These are phyloP conservation scores for Epichloe aotearoae DNA, from an alignment of 2,329 filamentous ascomycete species.

Conservation along the genomic window DNA sequence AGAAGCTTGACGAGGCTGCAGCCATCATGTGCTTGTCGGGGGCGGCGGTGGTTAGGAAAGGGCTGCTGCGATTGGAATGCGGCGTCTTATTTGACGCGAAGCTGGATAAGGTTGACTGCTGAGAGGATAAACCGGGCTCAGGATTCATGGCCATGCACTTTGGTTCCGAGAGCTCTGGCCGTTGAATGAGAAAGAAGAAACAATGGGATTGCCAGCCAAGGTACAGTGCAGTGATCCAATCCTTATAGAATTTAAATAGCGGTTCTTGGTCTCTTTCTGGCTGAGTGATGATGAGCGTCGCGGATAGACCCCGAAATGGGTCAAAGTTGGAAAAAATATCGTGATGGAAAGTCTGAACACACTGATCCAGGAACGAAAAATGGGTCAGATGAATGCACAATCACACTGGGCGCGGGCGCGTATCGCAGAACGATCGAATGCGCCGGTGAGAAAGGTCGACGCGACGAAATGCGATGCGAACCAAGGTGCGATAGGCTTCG, in stretches of 20 bases:
- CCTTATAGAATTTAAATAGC: not conserved
- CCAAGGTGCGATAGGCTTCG: too few species aligned
- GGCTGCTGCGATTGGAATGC: constrained; percentile 19
- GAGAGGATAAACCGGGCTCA: constrained; percentile 10
- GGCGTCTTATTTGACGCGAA: constrained; percentile 13
- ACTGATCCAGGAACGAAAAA: not conserved
- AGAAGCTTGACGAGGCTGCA: constrained; percentile 24
- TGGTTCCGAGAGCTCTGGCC: not conserved
- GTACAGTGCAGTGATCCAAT: not conserved
- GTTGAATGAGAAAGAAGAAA: not conserved
- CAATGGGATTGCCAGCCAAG: too few species aligned
- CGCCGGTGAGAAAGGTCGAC: not conserved
- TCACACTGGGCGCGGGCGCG: not conserved
- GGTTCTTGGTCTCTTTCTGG: not conserved
- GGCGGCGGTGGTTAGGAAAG: constrained; percentile 18
- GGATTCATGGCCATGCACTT: constrained; percentile 18
- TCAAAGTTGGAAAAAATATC: too few species aligned
- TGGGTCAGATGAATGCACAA: not conserved
- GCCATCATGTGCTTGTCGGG: constrained; percentile 26
- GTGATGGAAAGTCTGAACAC: not conserved
- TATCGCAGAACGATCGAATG: constrained; percentile 2
- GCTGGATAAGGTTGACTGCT: constrained; percentile 12
- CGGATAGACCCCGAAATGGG: not conserved
- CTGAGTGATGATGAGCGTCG: not conserved
- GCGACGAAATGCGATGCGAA: not conserved